Conservation (phyloP, 768 basidiomycete genomes). For the Macrolepiota albuminosa region DNA sequence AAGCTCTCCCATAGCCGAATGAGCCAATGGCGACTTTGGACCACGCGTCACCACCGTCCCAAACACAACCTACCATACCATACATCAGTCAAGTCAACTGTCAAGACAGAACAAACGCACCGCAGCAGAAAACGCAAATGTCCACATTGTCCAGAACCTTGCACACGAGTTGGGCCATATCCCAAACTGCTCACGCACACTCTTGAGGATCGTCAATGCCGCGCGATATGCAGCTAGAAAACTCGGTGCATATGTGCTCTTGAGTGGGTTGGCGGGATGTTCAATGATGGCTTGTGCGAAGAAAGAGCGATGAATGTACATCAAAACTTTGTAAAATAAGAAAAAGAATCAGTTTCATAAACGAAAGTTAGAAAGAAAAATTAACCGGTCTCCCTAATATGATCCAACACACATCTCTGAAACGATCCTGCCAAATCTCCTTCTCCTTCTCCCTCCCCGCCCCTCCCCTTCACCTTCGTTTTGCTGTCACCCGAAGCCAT, state of each 20-base stretch:
- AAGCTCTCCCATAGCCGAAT: conserved; percentile 63
- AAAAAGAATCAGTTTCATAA: not conserved
- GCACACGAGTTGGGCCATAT: conserved; percentile 42
- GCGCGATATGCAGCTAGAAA: conserved; percentile 61
- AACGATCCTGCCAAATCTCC: conserved; percentile 34
- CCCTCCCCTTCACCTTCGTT: not conserved
- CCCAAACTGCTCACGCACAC: conserved; percentile 43
- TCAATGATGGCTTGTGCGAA: conserved; percentile 72
- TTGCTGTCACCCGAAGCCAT: not conserved
- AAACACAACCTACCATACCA: conserved; percentile 54
- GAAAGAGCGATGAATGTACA: conserved; percentile 64
- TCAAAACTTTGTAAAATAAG: conserved; percentile 36
- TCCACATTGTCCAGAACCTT: conserved; percentile 63
- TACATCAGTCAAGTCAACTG: not conserved
- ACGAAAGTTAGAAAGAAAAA: not conserved
- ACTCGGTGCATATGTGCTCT: conserved; percentile 58
- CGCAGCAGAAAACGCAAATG: conserved; percentile 51
- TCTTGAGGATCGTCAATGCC: conserved; percentile 51
- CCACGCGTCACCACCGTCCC: conserved; percentile 75
- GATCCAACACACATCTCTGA: conserved; percentile 43
- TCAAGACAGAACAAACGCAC: conserved; percentile 23
- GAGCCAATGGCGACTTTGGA: conserved; percentile 63
- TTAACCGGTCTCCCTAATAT: conserved; percentile 43
- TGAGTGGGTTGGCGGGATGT: conserved; percentile 59
- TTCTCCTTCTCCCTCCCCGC: not conserved